Conservation (phyloP, 176 grass and related monocot species). For the Echinochloa phyllopogon region DNA sequence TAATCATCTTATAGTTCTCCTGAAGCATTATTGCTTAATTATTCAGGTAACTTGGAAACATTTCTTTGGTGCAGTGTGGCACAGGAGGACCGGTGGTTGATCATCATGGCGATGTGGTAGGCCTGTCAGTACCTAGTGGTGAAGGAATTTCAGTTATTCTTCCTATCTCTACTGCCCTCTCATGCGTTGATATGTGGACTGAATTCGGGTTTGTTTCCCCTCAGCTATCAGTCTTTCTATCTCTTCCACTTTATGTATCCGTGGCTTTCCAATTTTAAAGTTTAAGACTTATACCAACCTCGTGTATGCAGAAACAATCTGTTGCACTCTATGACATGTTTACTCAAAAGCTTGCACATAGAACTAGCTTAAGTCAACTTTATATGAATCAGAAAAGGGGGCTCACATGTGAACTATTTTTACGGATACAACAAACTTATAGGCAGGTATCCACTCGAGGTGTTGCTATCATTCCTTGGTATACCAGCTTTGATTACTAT, state of each 20-base stretch:
- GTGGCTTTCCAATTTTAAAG: too few species aligned
- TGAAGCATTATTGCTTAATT: not conserved
- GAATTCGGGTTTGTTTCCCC: not conserved
- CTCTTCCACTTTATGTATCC: not conserved
- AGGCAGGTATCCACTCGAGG: not conserved
- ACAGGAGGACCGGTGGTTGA: not conserved
- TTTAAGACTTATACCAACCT: too few species aligned
- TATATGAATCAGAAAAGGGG: not conserved
- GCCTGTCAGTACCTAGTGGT: not conserved
- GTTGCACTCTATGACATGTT: not conserved
- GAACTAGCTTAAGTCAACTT: not conserved
- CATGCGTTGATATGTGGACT: not conserved
- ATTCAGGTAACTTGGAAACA: not conserved
- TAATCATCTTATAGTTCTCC: not conserved
- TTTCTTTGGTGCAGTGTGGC: conserved; percentile 11
- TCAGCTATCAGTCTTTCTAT: not conserved
- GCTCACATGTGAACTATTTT: not conserved
- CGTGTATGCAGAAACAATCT: not conserved
- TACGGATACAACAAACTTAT: not conserved
- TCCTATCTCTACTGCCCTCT: conserved; percentile 1
- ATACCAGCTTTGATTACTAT: not conserved
- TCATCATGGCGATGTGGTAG: not conserved
- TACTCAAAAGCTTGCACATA: not conserved
- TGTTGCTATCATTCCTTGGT: not conserved
- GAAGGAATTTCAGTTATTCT: not conserved